These are phyloP conservation scores for Carex sylvatica DNA, from an alignment of 202 grass and related monocot genomes.

Conservation along the genomic window DNA sequence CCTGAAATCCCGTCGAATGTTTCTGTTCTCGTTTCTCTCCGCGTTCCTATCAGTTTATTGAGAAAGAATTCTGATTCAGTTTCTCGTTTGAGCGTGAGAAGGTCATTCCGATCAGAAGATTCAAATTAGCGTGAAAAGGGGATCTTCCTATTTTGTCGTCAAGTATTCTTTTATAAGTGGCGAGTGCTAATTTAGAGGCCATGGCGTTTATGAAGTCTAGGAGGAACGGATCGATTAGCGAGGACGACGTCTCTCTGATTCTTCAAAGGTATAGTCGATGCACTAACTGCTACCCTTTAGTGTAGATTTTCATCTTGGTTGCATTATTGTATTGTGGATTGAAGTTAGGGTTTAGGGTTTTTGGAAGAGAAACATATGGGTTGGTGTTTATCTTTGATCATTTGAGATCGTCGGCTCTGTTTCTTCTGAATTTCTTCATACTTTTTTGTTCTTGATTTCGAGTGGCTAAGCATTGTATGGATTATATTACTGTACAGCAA, in stretches of 20 bases:
- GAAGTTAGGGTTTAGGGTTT: conserved; percentile 45
- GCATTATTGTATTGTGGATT: neutral
- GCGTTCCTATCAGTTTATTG: no score
- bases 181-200: conserved; percentile 23
- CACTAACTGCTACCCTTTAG: neutral
- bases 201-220: conserved; percentile 23
- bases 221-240: conserved; percentile 54
- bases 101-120: no score
- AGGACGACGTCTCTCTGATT: conserved; percentile 75
- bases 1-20: no score
- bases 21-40: no score
- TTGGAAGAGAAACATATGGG: neutral
- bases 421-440: neutral
- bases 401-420: no score
- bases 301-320: neutral
- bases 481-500: neutral
- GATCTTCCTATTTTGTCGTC: neutral
- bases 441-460: neutral
- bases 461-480: neutral
- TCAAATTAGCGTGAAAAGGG: neutral
- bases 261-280: conserved; percentile 52
- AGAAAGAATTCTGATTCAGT: no score
- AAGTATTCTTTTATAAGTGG: conserved; percentile 14
- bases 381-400: neutral
- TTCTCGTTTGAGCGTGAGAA: no score